These are phyloP conservation scores for Oryza coarctata DNA, from an alignment of 176 grass and related monocot species.

Conservation along the genomic window DNA sequence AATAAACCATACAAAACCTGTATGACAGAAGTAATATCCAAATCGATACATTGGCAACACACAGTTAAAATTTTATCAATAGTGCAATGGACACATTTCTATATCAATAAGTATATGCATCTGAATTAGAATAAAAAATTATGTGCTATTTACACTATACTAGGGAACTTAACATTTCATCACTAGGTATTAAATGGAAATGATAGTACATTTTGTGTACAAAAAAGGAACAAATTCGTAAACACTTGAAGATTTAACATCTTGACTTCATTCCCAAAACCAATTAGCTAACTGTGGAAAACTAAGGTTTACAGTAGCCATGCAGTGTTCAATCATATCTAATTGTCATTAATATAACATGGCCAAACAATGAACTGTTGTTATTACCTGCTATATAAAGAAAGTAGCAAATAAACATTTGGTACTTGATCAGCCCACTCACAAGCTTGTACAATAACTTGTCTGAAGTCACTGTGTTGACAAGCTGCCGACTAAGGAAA, in stretches of 20 bases:
- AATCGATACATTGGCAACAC: not conserved
- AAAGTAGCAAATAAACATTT: conserved; percentile 97
- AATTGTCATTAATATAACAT: not conserved
- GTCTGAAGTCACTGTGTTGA: conserved; percentile 82
- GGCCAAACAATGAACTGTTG: not conserved
- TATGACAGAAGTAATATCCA: not conserved
- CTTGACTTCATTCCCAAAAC: not conserved
- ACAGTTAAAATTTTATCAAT: not conserved
- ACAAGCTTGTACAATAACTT: conserved; percentile 80
- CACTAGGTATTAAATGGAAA: not conserved
- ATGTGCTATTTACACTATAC: not conserved
- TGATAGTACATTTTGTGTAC: not conserved
- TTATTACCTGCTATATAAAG: conserved; percentile 87
- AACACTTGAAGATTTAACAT: not conserved
- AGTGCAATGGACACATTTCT: not conserved
- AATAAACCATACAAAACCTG: conserved; percentile 97
- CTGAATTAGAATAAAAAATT: not conserved
- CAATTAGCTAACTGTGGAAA: not conserved
- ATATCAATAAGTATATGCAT: not conserved
- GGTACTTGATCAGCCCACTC: conserved; percentile 77
- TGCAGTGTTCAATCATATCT: not conserved
- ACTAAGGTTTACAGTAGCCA: not conserved
- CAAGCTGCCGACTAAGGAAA: conserved; percentile 87
- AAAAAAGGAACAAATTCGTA: not conserved
- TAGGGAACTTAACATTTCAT: not conserved